Percentiles rank a stretch among this genome's conserved stretches.
Conservation (phyloP, 306 rosid genomes). For the Sindora glabra region DNA sequence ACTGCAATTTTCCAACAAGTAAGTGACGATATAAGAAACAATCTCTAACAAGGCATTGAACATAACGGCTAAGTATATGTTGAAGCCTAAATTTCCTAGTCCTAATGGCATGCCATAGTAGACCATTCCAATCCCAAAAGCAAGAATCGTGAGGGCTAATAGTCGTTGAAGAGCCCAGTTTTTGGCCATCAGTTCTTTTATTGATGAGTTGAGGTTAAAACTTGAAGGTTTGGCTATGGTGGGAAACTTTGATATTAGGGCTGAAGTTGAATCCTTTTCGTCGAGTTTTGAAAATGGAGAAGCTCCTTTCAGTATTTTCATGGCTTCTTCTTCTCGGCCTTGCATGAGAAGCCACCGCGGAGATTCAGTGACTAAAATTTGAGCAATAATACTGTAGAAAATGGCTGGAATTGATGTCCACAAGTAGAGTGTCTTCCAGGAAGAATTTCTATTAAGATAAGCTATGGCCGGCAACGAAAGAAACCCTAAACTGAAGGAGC, state of each 20-base stretch:
- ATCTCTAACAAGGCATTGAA: constrained; percentile 17
- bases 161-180: constrained; percentile 1
- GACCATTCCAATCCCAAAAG: constrained; percentile 21
- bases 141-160: not conserved
- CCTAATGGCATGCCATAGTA: constrained; percentile 23
- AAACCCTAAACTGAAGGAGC: not conserved
- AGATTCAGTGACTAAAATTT: constrained; percentile 10
- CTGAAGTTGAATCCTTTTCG: too few relatives aligned
- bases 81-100: constrained; percentile 17
- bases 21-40: constrained; percentile 2
- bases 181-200: not conserved
- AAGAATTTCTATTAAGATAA: constrained; percentile 1
- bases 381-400: not conserved
- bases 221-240: not conserved
- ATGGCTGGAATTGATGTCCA: constrained; percentile 25
- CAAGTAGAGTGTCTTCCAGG: constrained; percentile 7
- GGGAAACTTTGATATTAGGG: too few relatives aligned
- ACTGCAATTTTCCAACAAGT: not conserved
- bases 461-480: constrained; percentile 5
- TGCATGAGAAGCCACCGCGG: constrained; percentile 23
- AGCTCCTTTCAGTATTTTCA: not conserved
- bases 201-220: not conserved
- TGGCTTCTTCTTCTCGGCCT: not conserved
- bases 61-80: not conserved
- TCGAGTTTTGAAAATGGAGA: too few relatives aligned